A percentile compares a stretch with the other conserved stretches of the same genome.
These are phyloP conservation scores for Aureobasidium sp. DNA, from an alignment of 2,329 filamentous ascomycete species.

Conservation along the genomic window DNA sequence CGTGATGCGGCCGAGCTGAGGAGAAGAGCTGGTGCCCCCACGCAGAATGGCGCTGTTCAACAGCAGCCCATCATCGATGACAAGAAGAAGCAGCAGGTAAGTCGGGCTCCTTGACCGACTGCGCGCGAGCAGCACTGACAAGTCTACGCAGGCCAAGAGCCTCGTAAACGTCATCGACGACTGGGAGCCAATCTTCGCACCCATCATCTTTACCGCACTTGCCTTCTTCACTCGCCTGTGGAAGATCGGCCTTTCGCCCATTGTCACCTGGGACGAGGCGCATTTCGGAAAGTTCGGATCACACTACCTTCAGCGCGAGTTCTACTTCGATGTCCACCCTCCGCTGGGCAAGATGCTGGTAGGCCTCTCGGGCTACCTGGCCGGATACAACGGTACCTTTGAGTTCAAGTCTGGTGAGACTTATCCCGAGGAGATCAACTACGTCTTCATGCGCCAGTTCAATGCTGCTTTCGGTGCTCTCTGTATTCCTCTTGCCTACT, in stretches of 20 bases:
- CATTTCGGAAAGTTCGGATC: slow-evolving; percentile 97
- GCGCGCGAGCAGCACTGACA: background rate
- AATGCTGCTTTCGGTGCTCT: slow-evolving; percentile 91
- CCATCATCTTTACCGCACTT: slow-evolving; percentile 55
- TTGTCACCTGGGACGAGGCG: slow-evolving; percentile 71
- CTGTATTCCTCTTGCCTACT: slow-evolving; percentile 91
- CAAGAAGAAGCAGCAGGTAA: slow-evolving; percentile 15
- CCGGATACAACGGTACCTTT: slow-evolving; percentile 97
- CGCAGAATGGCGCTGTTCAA: slow-evolving; percentile 12
- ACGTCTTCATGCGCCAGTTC: slow-evolving; percentile 97
- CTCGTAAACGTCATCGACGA: slow-evolving; percentile 57
- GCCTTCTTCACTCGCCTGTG: slow-evolving; percentile 62
- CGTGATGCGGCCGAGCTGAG: slow-evolving; percentile 4
- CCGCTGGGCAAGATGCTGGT: slow-evolving; percentile 98
- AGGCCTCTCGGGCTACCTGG: slow-evolving; percentile 88
- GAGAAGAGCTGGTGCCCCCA: slow-evolving; percentile 9
- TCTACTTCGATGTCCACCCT: slow-evolving; percentile 97
- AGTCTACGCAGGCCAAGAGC: slow-evolving; percentile 38
- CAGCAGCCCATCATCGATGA: slow-evolving; percentile 11
- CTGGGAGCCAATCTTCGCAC: slow-evolving; percentile 57
- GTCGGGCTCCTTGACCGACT: background rate
- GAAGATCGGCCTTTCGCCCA: slow-evolving; percentile 61
- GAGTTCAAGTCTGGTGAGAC: slow-evolving; percentile 98
- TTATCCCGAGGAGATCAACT: slow-evolving; percentile 89
- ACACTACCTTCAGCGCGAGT: slow-evolving; percentile 97